Evolutionary conservation across 208 protist species (phyloP), one percentile per base, ranked within the genome.

Genomic region (Trypanosoma conorhini): DNA sequence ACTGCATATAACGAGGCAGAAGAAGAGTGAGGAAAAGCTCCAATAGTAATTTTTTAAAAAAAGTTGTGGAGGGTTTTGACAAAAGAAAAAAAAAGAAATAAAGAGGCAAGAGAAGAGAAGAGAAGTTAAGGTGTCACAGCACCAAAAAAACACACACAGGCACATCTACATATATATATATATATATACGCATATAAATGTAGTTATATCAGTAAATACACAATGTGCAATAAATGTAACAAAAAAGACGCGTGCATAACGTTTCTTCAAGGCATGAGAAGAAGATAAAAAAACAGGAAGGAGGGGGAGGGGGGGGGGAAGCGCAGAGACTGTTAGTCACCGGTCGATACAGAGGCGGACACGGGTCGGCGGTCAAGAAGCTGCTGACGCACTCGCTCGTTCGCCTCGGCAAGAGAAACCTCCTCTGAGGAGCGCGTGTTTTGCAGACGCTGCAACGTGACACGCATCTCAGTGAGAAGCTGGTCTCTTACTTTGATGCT

Each of bases 391-490:
- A 56, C 55, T 44, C 56, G 30, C 38, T 63, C 56, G 28, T n/a
- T 51, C 38, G 50, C 55, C 38, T 44, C 42, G 3, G 56, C 33
- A 51, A 62, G 66, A 31, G 54, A 62, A 4, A 38, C 40, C 56
- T 63, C 66, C 40, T 52, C 40, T 26, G 7, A 24, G 40, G 66
- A 71, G 17, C 56, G 46, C 22, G 17, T 24, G 52, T 55, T 22
- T 24, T 31, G 21, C 12, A 71, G 17, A 17, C 38, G 66, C 40
- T 71, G 55, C 10, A 71, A 38, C 22, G 26, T 38, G 8, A 22
- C 15, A 28, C 66, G 66, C 66, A 71, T 71, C 5, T 71, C 66
- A 12, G 42, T 24, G 55, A 71, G 40, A 46, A 71, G 54, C 17
- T 59, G 24, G 42, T 71, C 66, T 35, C 66, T 54, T 3, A 56